Base-by-base conservation (phyloP, 129 eudicot species). In the Centrapalus pauciflorus region DNA sequence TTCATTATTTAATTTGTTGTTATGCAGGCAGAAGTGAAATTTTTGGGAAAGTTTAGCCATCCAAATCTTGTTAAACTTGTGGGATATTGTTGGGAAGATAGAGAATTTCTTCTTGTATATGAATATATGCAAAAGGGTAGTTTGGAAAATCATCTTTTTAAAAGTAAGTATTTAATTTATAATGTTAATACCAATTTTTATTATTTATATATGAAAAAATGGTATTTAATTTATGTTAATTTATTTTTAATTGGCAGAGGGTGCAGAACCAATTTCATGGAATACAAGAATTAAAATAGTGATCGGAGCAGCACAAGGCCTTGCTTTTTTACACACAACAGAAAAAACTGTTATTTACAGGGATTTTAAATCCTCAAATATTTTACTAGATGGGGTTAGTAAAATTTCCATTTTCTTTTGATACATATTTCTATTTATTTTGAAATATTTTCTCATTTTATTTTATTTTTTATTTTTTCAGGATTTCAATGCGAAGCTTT, bases 1-100 rank as follows among this genome's bases (percentile, higher is more conserved):
- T 3, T 66, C 2, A 41, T 3, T 0, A 7, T 41, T 16, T 9
- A 30, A 23, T 46, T 5, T 48, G 3, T 59, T 11, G 61, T 48
- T 45, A 26, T 76, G 71, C 88, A 89, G 96, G 80, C 94, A 25
- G 96, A 89, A 67, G 87, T 89, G n/a, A 74, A 81, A 61, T 83
- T 89, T 40, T 64, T 89, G 73, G 90, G 96, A 3, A 89, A 83
- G 34, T 89, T 85, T 12, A 69, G 75, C 21, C 96, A 89, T 29
- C 96, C 96, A 1, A 89, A 89, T 76, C 84, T 89, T 4, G 93
- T 85, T 1, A 89, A 70, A 70, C 55, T 89, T 0, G 37, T 89
- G 51, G 96, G 96, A n/a, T 89, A 89, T 27, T 89, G 93, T 37
- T 85, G 85, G 80, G 90, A 89, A 56, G 93, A 89, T 2, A 74